phyloP scores from a whole-genome alignment of 116 monocot genomes.

The Cymodocea nodosa region DNA sequence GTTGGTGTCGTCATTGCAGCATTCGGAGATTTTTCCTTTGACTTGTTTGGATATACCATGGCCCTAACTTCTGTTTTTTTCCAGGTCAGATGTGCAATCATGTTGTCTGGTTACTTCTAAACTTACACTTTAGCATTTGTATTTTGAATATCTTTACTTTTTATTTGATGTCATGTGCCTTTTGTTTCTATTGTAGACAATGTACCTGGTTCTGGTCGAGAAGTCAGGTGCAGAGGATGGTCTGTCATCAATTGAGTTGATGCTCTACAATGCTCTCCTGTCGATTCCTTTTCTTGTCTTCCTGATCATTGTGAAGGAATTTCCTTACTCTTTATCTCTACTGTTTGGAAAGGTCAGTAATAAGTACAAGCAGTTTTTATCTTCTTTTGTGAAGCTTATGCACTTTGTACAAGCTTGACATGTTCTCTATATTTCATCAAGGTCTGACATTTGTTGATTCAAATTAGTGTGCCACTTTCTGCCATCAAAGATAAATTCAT shows the following conservation, averaged over 20 bases:
- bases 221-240: slow-evolving; percentile 94
- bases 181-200: slow-evolving; percentile 34
- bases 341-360: slow-evolving; percentile 54
- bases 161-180: slow-evolving; percentile 12
- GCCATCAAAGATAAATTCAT: background rate
- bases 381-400: too few species aligned
- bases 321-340: slow-evolving; percentile 56
- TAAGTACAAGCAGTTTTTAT: background rate
- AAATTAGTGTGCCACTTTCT: background rate
- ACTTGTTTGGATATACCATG: slow-evolving; percentile 86
- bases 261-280: slow-evolving; percentile 80
- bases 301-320: slow-evolving; percentile 72
- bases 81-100: slow-evolving; percentile 46
- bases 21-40: slow-evolving; percentile 93
- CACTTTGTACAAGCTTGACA: too few species aligned
- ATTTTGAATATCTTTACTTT: background rate
- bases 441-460: too few species aligned
- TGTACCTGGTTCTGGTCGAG: slow-evolving; percentile 91
- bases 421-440: too few species aligned
- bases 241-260: slow-evolving; percentile 72
- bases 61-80: slow-evolving; percentile 90
- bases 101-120: background rate
- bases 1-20: slow-evolving; percentile 84
- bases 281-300: slow-evolving; percentile 81
- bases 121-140: background rate